Evolutionary conservation across 2,329 filamentous ascomycete genomes (phyloP), one percentile per base, ranked within the genome.

Genomic region (Trichoderma sp.): DNA sequence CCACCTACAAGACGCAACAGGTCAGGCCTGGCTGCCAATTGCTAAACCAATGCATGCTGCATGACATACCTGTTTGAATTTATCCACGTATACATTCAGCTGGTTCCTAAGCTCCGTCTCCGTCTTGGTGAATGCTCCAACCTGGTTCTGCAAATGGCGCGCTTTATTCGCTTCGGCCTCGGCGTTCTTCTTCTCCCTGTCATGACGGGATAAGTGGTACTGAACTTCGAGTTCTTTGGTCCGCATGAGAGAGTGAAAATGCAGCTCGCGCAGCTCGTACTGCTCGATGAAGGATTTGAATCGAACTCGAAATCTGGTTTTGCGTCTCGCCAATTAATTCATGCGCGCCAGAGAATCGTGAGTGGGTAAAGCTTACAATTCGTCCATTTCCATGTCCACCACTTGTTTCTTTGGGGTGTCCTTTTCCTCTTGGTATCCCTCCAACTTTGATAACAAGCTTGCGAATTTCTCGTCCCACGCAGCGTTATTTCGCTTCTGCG

Each of bases 51-150:
- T 47, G 31, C 21, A 21, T 43, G 59, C 21, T 31, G 35, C 10
- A 27, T 8, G 8, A 80, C 87, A 81, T 88, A 97, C 95, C 92
- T 99, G 96, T 84, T 98, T 98, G 83, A 98, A 98, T 83, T 98
- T 99, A 79, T 99, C 96, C 31, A 97, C 95, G 76, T 99, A 99
- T 75, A 97, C 95, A 79, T 97, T 98, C 75, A 99, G 89, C 81
- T 99, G 96, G 75, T 93, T 96, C 70, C 96, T 86, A 68, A 99
- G 86, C 80, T 98, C 95, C 19, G 92, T 91, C 81, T 99, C 96
- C 11, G 95, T 98, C 81, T 97, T 96, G 43, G 94, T 96, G 79
- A 98, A 97, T 2, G 94, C 96, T 73, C 94, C 93, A 29, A 98
- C 94, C 81, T 99, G 96, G 43, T 89, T 86, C 74, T 96, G 97